phyloP scores from a whole-genome alignment of 106 monocot species.

The Dioscorea dumetorum region DNA sequence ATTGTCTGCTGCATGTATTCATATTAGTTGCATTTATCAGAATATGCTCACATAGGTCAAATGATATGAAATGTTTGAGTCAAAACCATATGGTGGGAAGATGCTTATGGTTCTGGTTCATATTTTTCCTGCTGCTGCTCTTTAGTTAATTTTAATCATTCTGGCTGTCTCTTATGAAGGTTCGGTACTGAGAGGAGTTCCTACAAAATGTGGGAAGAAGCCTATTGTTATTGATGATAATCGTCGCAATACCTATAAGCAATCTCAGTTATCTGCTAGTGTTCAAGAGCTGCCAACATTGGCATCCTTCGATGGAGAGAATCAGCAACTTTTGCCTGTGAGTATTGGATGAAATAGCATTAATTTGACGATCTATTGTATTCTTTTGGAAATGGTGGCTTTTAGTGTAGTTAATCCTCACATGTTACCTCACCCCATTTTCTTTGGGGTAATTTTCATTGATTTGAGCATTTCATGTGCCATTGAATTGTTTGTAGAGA shows the following conservation, averaged over 20 bases:
- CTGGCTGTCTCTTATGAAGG: constrained; percentile 23
- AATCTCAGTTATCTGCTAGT: constrained; percentile 15
- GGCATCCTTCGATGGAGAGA: constrained; percentile 59
- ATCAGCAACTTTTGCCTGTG: constrained; percentile 64
- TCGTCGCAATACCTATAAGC: constrained; percentile 68
- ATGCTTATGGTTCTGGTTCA: background rate
- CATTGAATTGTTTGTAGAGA: too few species aligned
- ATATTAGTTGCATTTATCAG: background rate
- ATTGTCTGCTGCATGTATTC: background rate
- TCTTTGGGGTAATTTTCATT: too few species aligned
- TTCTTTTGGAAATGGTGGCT: too few species aligned
- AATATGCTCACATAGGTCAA: too few species aligned
- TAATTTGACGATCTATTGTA: too few species aligned
- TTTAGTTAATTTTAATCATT: background rate
- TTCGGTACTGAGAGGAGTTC: constrained; percentile 33
- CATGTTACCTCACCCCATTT: too few species aligned
- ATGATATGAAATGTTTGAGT: too few species aligned
- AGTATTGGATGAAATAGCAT: constrained; percentile 14
- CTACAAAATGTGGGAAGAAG: constrained; percentile 47
- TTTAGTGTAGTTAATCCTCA: too few species aligned
- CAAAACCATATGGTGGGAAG: too few species aligned
- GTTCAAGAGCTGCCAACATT: constrained; percentile 41
- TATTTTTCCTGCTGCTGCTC: background rate
- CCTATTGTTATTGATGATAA: constrained; percentile 49
- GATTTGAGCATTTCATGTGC: too few species aligned